Base-by-base conservation (phyloP, 2,329 filamentous ascomycete species). In the Aspergillus sp. region DNA sequence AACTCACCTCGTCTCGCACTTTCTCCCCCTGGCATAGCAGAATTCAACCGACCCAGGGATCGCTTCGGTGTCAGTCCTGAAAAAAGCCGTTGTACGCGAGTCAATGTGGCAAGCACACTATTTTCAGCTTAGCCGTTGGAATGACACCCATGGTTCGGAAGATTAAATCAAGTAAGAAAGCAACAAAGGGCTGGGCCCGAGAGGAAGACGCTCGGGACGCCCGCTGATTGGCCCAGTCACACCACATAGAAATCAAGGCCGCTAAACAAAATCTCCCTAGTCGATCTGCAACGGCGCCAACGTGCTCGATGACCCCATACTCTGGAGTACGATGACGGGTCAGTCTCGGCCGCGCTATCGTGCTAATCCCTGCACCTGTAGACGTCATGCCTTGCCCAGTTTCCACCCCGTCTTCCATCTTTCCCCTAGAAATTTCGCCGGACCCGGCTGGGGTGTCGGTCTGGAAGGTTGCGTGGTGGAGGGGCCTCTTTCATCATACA, bases 401-500 rank as follows among this genome's bases (percentile, higher is more conserved):
- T 46, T 46, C 31, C 9, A 50, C 31, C 11, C 31, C 23, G 6
- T 3, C 19, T 3, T 8, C 51, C 23, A 1, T 45, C 38, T 45
- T 13, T 22, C 15, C 9, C 31, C 19, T 23, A 11, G 38, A 31
- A 50, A 41, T 41, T 41, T 41, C 34, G 34, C 34, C 34, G 34
- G 34, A 41, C 34, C 11, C 11, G 11, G 15, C 25, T 28, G 25
- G 25, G 25, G 25, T 28, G 25, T 7, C 6, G 34, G 52, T 22
- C 9, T 43, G 52, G 52, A 25, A n/a, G 17, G 38, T 28, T 45
- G 51, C 51, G 51, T 48, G 17, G 48, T 31, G 17, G 48, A 31
- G 48, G 25, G 31, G 52, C 52, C 52, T 54, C 52, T 54, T 54
- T 54, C 52, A 54, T 54, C 52, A 54, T 54, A 46, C 34, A 34